phyloP scores from a whole-genome alignment of 1,284 basidiomycete species.

The Melampsora americana region DNA sequence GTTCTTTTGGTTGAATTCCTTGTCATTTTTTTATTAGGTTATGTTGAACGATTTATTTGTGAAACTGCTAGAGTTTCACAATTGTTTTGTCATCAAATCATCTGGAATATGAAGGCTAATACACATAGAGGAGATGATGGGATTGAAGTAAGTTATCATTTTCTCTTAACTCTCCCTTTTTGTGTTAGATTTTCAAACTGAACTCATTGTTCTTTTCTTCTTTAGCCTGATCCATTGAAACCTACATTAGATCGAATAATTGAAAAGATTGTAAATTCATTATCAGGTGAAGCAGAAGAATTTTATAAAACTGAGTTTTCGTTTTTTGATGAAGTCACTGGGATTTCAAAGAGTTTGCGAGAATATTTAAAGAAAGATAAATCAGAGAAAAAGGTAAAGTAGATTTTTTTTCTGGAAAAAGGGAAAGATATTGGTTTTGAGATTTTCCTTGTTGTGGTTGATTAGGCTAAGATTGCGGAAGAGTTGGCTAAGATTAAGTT shows the following conservation, averaged over 20 bases:
- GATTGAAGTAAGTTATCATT: constrained; percentile 64
- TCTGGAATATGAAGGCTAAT: constrained; percentile 99
- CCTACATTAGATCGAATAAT: constrained; percentile 86
- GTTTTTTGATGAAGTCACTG: constrained; percentile 95
- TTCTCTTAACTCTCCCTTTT: constrained; percentile 1
- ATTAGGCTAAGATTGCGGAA: constrained; percentile 94
- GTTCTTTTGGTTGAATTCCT: background rate
- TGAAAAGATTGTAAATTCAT: constrained; percentile 71
- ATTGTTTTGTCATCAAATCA: constrained; percentile 98
- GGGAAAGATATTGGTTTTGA: background rate
- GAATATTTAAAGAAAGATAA: constrained; percentile 95
- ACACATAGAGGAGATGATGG: constrained; percentile 85
- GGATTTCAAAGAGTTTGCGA: constrained; percentile 95
- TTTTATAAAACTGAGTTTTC: constrained; percentile 95
- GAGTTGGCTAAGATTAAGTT: constrained; percentile 96
- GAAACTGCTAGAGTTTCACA: constrained; percentile 97
- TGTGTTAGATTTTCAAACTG: background rate
- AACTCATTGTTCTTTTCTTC: constrained; percentile 21
- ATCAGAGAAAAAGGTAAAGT: constrained; percentile 97
- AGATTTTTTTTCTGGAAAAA: too few species aligned
- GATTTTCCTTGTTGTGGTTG: background rate
- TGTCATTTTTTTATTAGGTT: too few species aligned
- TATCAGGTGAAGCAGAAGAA: constrained; percentile 82
- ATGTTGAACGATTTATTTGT: constrained; percentile 92
- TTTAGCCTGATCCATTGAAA: constrained; percentile 93